phyloP scores from a whole-genome alignment of 805 yeast species.

The Ogataea dorogensis region DNA sequence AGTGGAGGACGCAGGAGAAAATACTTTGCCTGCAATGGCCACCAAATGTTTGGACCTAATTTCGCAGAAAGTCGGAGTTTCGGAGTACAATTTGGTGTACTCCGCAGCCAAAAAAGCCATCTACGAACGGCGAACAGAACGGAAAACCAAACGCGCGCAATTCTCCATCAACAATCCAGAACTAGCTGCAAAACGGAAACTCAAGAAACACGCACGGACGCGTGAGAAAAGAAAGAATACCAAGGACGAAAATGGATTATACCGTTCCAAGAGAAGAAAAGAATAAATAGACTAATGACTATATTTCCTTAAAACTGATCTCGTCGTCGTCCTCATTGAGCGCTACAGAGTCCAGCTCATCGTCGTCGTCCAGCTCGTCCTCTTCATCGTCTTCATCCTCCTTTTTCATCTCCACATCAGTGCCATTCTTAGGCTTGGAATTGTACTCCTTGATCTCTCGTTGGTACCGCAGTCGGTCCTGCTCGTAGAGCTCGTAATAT shows the following conservation, averaged over 20 bases:
- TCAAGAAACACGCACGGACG: conserved; percentile 70
- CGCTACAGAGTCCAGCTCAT: conserved; percentile 9
- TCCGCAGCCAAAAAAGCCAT: conserved; percentile 63
- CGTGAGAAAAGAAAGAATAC: conserved; percentile 75
- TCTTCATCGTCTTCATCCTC: conserved; percentile 15
- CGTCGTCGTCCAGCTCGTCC: conserved; percentile 14
- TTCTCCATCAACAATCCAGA: conserved; percentile 79
- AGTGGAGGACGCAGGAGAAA: conserved; percentile 37
- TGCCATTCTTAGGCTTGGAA: conserved; percentile 26
- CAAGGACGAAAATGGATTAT: conserved; percentile 75
- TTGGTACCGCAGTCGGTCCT: conserved; percentile 73
- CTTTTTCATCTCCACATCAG: conserved; percentile 8
- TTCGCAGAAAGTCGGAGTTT: conserved; percentile 67
- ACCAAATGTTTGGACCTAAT: conserved; percentile 67
- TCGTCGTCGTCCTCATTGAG: conserved; percentile 18
- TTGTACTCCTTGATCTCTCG: conserved; percentile 59
- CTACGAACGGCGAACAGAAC: conserved; percentile 63
- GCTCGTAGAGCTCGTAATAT: conserved; percentile 71
- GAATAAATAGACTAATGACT: conserved; percentile 6
- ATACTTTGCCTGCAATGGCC: conserved; percentile 36
- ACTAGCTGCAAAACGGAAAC: conserved; percentile 70
- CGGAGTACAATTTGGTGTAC: conserved; percentile 61
- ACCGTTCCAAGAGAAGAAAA: conserved; percentile 60
- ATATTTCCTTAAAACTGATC: conserved; percentile 6
- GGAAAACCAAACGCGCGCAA: conserved; percentile 73